Base-by-base conservation (phyloP, 192 early-diverging fungal species). In the Gigaspora rosea region DNA sequence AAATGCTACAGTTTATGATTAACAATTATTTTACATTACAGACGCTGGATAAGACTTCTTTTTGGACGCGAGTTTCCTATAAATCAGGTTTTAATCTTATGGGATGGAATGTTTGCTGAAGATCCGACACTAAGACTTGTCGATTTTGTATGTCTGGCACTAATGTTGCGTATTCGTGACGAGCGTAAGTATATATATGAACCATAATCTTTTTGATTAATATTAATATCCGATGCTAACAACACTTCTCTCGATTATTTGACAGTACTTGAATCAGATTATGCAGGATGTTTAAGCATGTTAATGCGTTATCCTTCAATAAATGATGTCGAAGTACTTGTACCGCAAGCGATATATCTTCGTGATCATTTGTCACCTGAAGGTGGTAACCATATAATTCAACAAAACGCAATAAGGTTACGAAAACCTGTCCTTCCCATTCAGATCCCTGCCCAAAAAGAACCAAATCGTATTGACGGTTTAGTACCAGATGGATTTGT, bases 51-150 rank as follows among this genome's bases (percentile, higher is more conserved):
- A 63, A 87, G 97, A 49, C 82, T 98, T 47, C 86, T 98, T 11
- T 98, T 97, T 88, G 91, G 94, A 15, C 83, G 97, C 41, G 97
- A 98, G 82, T 92, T 98, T 58, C 70, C 88, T 5, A 85, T 96
- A 27, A 78, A 88, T 7, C 82, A 94, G 32, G 81, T 95, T 18
- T 67, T 95, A 16, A 64, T 65, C n/a, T 82, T 98, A 27, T 98
- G 97, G 97, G 95, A 96, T 71, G 91, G 90, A n/a, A 85, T 98
- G 33, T 92, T 97, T 82, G 92, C 94, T 15, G 90, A 96, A 65
- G 92, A 93, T 79, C 80, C 87, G 2, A 89, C 89, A 33, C 81
- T 97, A 36, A 86, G 87, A 22, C 87, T 97, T 48, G 93, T 91
- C 11, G 95, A 97, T 57, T 97, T 92, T 88, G 78, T 97, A 6